Base-by-base conservation (phyloP, 331 rosid species). In the Arachis monticola region DNA sequence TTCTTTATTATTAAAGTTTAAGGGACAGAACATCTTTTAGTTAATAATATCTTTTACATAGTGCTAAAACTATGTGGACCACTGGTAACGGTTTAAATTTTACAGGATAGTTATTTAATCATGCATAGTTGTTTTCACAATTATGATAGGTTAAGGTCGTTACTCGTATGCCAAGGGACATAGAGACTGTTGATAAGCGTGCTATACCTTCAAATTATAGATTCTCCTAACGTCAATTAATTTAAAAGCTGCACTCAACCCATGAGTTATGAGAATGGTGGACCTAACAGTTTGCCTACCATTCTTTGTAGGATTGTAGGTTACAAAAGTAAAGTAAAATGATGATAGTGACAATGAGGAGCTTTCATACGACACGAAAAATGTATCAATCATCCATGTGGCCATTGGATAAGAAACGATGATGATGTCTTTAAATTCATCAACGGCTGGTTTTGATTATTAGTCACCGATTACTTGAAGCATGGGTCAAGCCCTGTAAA, bases 201-300 rank as follows among this genome's bases (percentile, higher is more conserved):
- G 32, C 6, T 1, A n/a, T 44, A 12, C 10, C 22, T 3, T 58
- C 76, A 42, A 42, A 12, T 59, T 42, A 38, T 77, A 40, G 40
- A 9, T 40, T 68, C 46, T 60, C 35, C 68, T 77, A 60, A 69
- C 60, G 8, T 31, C 47, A n/a, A 59, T 11, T 14, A 35, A 35
- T 35, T 66, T 12, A 7, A 38, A 45, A 30, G 61, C 40, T 61
- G 40, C 40, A 35, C 57, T 45, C 63, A 60, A 44, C 60, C 48
- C 52, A 46, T 56, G 40, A 55, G 22, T 30, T 62, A 47, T 75
- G 12, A 32, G 76, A 69, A 44, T 46, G 79, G 60, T 27, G 79
- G 60, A 63, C 14, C 13, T 60, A 61, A 52, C 75, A 41, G 50
- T 53, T 13, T 5, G 52, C 66, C 83, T 60, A 67, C 65, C 60